Evolutionary conservation across 2,329 filamentous ascomycete genomes (phyloP), one percentile per base, ranked within the genome.

Genomic region (Penicillium freii): DNA sequence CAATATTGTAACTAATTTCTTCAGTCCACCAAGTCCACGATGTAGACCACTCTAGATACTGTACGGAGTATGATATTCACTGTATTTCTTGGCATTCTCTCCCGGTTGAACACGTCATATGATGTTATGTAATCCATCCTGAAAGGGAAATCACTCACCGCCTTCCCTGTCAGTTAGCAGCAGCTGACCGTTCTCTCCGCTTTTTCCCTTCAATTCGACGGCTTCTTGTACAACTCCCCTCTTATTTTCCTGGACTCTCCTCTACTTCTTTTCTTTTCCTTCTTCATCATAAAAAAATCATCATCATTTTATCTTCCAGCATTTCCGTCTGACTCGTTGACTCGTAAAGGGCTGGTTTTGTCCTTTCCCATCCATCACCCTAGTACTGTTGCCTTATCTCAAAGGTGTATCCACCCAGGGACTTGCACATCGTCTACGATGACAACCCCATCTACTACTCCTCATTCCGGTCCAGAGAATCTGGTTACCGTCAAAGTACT

Each of bases 401-500:
- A 49, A 29, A 23, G 45, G 50, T 53, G 44, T 47, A 49, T 58
- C 62, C 60, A 54, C 57, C 58, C 25, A 46, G 33, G 42, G 25
- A 56, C 21, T 33, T 40, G 52, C 21, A 27, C 27, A 53, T 42
- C 49, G 42, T 55, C 34, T 59, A 62, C 48, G 66, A 71, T 73
- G 68, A 65, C 69, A 49, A 64, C 66, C 67, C 75, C 78, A 71
- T 72, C 76, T 58, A 71, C 77, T 64, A 56, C 69, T 54, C 74
- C 75, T 60, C 70, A 77, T 56, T 75, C 80, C 40, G 80, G 78
- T 51, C 83, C 85, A 55, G 89, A 92, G 61, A 91, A 89, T 51
- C 80, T 85, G 63, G 89, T 97, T 76, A 91, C 89, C 64, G 81
- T 97, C 78, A 97, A 97, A 81, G 83, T 96, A 71, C 84, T 85